Base-by-base conservation (phyloP, 1,284 basidiomycete genomes). In the Malassezia brasiliensis region DNA sequence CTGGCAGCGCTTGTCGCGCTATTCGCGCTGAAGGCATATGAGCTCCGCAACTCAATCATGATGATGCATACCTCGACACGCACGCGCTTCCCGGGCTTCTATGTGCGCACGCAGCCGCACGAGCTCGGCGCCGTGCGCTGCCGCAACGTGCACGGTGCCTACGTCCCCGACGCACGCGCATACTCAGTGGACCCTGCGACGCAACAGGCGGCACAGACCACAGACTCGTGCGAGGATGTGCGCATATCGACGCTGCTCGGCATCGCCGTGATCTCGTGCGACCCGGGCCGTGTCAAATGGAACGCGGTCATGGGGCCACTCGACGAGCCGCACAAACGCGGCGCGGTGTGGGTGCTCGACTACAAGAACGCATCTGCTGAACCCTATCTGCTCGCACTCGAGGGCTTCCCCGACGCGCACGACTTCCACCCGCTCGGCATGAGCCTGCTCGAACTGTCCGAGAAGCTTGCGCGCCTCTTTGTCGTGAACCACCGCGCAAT, bases 341-440 rank as follows among this genome's bases (percentile, higher is more conserved):
- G 59, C 31, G 55, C 56, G 9, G 34, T 61, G 17, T 61, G 56
- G 56, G 12, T 61, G 9, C 32, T 37, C 12, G 35, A 40, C 11
- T 53, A 52, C 39, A 22, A 41, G 25, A 17, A 31, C 8, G 10
- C 19, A 19, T 3, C 11, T 9, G 22, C 10, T 9, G 17, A 40
- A 14, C 30, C 51, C n/a, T 17, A 41, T 32, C 37, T 14, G 14
- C 30, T 57, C 7, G 30, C 17, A 1, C 32, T 61, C 5, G 37
- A 47, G 2, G 51, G 37, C 19, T 54, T 39, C 31, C 60, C 60
- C 5, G 38, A 19, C 2, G 15, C 34, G 10, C 11, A 34, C 28
- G 48, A 52, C 44, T 61, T 59, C 34, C 60, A 61, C 32, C 60
- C 60, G 22, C 47, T 59, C 5, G 60, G 60, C 36, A 35, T 54